Evolutionary conservation across 805 yeast genomes (phyloP), one percentile per base, ranked within the genome.

Genomic region (Metschnikowia cerradonensis): DNA sequence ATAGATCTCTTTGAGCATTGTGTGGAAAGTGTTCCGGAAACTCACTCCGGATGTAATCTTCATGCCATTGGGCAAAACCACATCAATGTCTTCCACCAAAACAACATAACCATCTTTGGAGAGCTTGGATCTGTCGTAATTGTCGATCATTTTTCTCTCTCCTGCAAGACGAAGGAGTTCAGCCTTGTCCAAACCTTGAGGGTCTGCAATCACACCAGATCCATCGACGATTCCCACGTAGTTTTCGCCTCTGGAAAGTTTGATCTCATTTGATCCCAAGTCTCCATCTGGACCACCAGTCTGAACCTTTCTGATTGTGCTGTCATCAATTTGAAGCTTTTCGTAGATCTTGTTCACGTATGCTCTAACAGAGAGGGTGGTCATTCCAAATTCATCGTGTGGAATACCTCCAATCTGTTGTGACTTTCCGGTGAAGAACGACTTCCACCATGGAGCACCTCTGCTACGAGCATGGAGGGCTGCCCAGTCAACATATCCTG

Each of bases 251-350:
- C 85, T 77, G 1, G 97, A 90, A 53, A 92, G 78, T 59, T 89
- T 76, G 62, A 92, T 94, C 73, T 92, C 99, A 68, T 92, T 94
- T 23, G 96, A 88, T 31, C 99, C 99, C 59, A 92, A 77, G 71
- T 92, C 99, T 64, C 99, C 99, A 70, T 94, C 97, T 57, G 98
- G 98, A 42, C 99, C 99, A 72, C 98, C 99, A 49, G 97, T 94
- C 75, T 92, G 99, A 63, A 94, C 76, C 72, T 94, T 92, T 61
- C 77, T 78, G 53, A 92, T 79, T 37, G 72, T 69, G 23, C 76
- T 65, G 58, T 79, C 71, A 57, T 84, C 81, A 53, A 92, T 75
- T 17, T 79, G 73, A 52, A 86, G 77, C 67, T 90, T 88, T 58
- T 88, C 86, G 69, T 92, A 92, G 53, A 91, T 83, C 62, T 88